phyloP scores from a whole-genome alignment of 2,329 filamentous ascomycete species.

The Cyanodermella asteris region DNA sequence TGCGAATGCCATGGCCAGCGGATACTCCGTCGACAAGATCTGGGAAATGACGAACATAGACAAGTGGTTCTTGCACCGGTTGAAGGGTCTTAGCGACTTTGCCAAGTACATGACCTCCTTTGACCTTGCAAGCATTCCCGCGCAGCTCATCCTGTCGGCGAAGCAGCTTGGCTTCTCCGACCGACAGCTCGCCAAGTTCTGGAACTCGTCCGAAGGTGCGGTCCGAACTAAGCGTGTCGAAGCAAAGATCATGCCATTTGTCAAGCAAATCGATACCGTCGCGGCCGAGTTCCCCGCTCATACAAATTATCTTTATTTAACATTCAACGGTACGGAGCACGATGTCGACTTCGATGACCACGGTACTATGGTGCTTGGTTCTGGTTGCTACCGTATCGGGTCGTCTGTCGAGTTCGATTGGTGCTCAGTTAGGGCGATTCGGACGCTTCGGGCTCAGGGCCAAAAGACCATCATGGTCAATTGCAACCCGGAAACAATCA shows the following conservation, averaged over 20 bases:
- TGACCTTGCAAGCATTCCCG: constrained; percentile 3
- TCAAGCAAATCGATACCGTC: constrained; percentile 97
- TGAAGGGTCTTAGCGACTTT: constrained; percentile 81
- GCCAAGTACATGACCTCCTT: constrained; percentile 28
- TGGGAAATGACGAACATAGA: constrained; percentile 98
- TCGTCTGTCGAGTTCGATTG: constrained; percentile 98
- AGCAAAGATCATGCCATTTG: constrained; percentile 62
- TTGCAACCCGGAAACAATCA: constrained; percentile 76
- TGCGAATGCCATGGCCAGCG: constrained; percentile 87
- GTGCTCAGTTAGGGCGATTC: constrained; percentile 88
- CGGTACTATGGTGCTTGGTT: constrained; percentile 89
- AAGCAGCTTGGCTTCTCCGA: constrained; percentile 93
- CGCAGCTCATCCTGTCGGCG: constrained; percentile 49
- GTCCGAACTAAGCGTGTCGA: constrained; percentile 71
- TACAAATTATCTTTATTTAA: constrained; percentile 92
- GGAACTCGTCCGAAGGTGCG: constrained; percentile 82
- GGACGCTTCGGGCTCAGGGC: constrained; percentile 62
- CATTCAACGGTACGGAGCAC: constrained; percentile 76
- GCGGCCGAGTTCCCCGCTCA: constrained; percentile 86
- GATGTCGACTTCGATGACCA: constrained; percentile 73
- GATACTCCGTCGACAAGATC: constrained; percentile 88
- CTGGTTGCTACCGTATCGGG: constrained; percentile 89
- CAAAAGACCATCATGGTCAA: constrained; percentile 96
- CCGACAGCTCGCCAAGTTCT: constrained; percentile 80
- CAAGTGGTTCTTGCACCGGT: constrained; percentile 88